phyloP scores from a whole-genome alignment of 805 yeast species.

The Yamadazyma endophytica region DNA sequence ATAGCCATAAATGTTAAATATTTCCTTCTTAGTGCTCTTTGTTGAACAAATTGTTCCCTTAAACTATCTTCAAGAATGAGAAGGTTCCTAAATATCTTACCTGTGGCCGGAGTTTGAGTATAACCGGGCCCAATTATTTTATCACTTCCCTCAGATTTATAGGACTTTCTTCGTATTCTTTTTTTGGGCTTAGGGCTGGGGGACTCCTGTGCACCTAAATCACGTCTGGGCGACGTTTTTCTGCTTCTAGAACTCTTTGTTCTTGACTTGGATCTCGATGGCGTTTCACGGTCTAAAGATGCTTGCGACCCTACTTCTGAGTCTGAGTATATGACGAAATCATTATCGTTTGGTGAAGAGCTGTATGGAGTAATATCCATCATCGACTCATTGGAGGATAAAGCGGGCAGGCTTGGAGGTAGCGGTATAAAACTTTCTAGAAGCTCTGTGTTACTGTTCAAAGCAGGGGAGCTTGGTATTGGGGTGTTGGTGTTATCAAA shows the following conservation, averaged over 20 bases:
- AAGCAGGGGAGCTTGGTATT: constrained; percentile 8
- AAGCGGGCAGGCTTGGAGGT: constrained; percentile 18
- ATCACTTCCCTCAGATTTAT: constrained; percentile 20
- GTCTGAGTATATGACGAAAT: constrained; percentile 30
- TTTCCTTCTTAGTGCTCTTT: constrained; percentile 59
- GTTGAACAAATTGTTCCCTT: constrained; percentile 74
- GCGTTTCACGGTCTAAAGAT: background rate
- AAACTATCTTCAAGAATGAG: constrained; percentile 82
- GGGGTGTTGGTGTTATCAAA: too few relatives aligned
- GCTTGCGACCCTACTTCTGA: constrained; percentile 29
- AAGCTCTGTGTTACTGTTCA: background rate
- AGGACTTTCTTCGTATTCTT: constrained; percentile 21
- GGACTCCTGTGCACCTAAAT: constrained; percentile 8
- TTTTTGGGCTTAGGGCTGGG: constrained; percentile 20
- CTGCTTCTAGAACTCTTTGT: constrained; percentile 8
- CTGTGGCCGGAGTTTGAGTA: constrained; percentile 45
- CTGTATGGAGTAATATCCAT: constrained; percentile 19
- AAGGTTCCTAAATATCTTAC: constrained; percentile 76
- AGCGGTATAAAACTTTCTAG: constrained; percentile 8
- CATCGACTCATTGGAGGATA: constrained; percentile 17
- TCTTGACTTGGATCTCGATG: background rate
- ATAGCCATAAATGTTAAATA: constrained; percentile 50
- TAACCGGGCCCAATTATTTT: constrained; percentile 22
- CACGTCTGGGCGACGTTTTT: constrained; percentile 10
- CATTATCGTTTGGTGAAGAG: constrained; percentile 13